phyloP scores from a whole-genome alignment of 208 protist genomes.

The Entamoeba histolytica region DNA sequence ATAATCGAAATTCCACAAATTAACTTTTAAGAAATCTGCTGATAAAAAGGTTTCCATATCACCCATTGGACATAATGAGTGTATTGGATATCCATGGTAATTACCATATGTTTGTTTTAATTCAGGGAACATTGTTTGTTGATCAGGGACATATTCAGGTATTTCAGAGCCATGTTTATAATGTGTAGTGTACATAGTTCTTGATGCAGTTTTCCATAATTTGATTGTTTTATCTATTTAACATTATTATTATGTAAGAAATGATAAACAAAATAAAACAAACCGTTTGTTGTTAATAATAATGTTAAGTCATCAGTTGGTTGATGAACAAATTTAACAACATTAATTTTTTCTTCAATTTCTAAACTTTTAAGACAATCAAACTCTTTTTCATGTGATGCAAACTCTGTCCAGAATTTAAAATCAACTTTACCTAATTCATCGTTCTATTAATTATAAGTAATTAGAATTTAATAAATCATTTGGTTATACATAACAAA shows the following conservation, averaged over 20 bases:
- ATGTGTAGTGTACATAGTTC: conserved; percentile 29
- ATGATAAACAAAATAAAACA: neutral
- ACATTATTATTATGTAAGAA: conserved; percentile 12
- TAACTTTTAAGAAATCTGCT: conserved; percentile 64
- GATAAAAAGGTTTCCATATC: conserved; percentile 52
- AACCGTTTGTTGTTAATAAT: conserved; percentile 62
- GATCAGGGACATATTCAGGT: neutral
- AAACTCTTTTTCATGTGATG: conserved; percentile 63
- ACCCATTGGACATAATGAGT: conserved; percentile 53
- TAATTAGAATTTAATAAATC: neutral
- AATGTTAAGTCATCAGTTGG: conserved; percentile 32
- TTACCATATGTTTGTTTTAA: conserved; percentile 49
- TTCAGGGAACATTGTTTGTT: conserved; percentile 10
- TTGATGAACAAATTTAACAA: neutral
- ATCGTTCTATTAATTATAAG: neutral
- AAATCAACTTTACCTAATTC: conserved; percentile 36
- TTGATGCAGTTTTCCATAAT: conserved; percentile 59
- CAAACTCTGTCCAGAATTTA: conserved; percentile 60
- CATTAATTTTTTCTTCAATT: conserved; percentile 74
- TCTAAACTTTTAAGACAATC: conserved; percentile 62
- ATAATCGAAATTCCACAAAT: conserved; percentile 58
- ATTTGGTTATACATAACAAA: neutral
- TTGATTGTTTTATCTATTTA: conserved; percentile 64
- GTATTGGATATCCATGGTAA: conserved; percentile 66
- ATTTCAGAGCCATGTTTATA: neutral